A percentile compares a stretch with the other conserved stretches of the same genome.
Conservation (phyloP, 2,329 filamentous ascomycete genomes). For the Pseudocercospora pini-densiflorae region DNA sequence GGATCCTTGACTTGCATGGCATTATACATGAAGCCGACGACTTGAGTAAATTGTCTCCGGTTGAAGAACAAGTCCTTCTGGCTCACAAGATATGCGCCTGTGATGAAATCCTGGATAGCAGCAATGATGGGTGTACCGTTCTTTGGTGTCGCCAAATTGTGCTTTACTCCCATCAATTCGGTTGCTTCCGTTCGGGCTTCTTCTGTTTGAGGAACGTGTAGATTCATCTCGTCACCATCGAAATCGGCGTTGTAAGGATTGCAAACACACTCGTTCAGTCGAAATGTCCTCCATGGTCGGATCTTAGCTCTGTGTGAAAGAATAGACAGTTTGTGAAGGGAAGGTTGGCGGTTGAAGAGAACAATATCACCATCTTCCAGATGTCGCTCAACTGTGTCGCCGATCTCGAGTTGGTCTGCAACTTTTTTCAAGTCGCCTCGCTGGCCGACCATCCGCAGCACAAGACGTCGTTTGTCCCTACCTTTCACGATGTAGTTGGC, state of each 20-base stretch:
- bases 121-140: slow-evolving; percentile 98
- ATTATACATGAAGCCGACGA: slow-evolving; percentile 94
- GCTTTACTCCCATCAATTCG: slow-evolving; percentile 95
- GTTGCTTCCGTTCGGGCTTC: slow-evolving; percentile 95
- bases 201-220: slow-evolving; percentile 97
- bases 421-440: slow-evolving; percentile 64
- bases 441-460: slow-evolving; percentile 60
- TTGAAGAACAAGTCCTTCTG: slow-evolving; percentile 94
- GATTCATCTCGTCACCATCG: slow-evolving; percentile 98
- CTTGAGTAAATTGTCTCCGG: slow-evolving; percentile 82
- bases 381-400: slow-evolving; percentile 92
- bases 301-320: slow-evolving; percentile 94
- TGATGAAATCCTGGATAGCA: slow-evolving; percentile 99
- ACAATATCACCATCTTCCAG: slow-evolving; percentile 95
- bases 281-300: slow-evolving; percentile 92
- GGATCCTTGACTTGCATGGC: slow-evolving; percentile 60
- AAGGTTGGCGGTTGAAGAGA: slow-evolving; percentile 96
- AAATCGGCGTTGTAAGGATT: slow-evolving; percentile 99
- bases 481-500: slow-evolving; percentile 82
- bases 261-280: slow-evolving; percentile 97
- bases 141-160: slow-evolving; percentile 94
- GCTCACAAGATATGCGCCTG: slow-evolving; percentile 86
- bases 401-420: slow-evolving; percentile 76
- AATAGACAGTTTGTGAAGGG: slow-evolving; percentile 97
- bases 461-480: slow-evolving; percentile 70